phyloP scores from a whole-genome alignment of 2,329 filamentous ascomycete species.

The Fusarium sp. region DNA sequence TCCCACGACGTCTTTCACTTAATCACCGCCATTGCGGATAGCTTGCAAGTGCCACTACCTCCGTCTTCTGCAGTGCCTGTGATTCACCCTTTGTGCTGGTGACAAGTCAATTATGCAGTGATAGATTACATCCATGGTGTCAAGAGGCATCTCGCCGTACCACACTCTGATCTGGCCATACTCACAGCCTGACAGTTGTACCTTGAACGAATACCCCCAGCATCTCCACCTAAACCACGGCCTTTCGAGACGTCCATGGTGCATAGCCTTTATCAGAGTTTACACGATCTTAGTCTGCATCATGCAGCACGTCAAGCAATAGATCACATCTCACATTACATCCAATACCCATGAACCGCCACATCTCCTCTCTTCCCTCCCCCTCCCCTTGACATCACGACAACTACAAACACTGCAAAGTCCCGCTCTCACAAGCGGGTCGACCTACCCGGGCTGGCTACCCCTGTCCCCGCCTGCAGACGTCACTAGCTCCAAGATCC shows the following conservation, averaged over 20 bases:
- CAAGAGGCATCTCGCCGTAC: not conserved
- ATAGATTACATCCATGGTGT: not conserved
- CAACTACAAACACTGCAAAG: slow-evolving; percentile 2
- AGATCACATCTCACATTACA: not conserved
- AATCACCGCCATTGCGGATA: not conserved
- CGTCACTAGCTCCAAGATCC: slow-evolving; percentile 5
- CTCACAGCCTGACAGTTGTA: not conserved
- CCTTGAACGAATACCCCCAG: not conserved
- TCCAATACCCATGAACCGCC: not conserved
- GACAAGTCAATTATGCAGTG: not conserved
- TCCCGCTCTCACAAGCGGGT: not conserved
- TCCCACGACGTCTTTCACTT: not conserved
- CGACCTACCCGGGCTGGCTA: not conserved
- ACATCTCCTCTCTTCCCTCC: not conserved
- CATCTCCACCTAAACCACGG: not conserved
- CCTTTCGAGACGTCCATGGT: not conserved
- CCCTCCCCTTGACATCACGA: not conserved
- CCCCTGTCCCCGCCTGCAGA: slow-evolving; percentile 6
- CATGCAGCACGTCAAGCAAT: not conserved
- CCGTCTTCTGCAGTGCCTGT: not conserved
- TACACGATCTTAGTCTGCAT: not conserved
- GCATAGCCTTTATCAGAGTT: not conserved
- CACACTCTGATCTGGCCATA: not conserved
- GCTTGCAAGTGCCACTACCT: not conserved
- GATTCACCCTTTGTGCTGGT: not conserved